Conservation (phyloP, 331 rosid genomes). For the Spiraea crenata region DNA sequence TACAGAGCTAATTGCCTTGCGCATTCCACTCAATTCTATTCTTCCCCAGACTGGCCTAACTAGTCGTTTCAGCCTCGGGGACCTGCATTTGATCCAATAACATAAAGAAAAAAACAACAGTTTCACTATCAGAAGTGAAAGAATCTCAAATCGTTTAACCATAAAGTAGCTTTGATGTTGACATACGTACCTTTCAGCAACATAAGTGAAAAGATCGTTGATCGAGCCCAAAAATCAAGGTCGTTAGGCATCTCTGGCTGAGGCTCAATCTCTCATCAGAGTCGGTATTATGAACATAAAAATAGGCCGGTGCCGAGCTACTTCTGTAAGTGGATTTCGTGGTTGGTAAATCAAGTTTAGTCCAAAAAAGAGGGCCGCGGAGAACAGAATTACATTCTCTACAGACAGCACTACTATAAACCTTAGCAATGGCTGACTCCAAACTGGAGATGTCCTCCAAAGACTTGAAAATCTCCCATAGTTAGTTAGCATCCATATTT, state of each 20-base stretch:
- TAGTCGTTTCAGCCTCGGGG: constrained; percentile 52
- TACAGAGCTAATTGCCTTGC: constrained; percentile 66
- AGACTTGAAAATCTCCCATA: constrained; percentile 63
- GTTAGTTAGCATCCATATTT: constrained; percentile 55
- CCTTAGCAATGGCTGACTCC: constrained; percentile 40
- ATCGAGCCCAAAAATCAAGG: constrained; percentile 63
- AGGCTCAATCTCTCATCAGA: constrained; percentile 57
- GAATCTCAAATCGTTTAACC: no score
- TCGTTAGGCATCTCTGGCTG: constrained; percentile 44
- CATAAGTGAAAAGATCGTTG: constrained; percentile 57
- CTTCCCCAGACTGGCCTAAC: constrained; percentile 79
- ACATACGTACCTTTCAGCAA: constrained; percentile 71
- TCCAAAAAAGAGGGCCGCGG: constrained; percentile 57
- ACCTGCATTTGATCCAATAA: constrained; percentile 39
- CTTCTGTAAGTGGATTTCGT: constrained; percentile 53
- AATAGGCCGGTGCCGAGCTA: constrained; percentile 56
- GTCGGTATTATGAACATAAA: constrained; percentile 49
- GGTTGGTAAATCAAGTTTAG: constrained; percentile 59
- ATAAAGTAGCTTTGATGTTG: no score
- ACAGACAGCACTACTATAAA: constrained; percentile 43
- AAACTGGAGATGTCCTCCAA: constrained; percentile 48
- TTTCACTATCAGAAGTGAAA: no score
- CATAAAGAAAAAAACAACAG: constrained; percentile 16
- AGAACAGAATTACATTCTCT: constrained; percentile 54
- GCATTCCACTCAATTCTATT: constrained; percentile 56